Base-by-base conservation (phyloP, 1,284 basidiomycete genomes). In the Cryptococcus floricola region DNA sequence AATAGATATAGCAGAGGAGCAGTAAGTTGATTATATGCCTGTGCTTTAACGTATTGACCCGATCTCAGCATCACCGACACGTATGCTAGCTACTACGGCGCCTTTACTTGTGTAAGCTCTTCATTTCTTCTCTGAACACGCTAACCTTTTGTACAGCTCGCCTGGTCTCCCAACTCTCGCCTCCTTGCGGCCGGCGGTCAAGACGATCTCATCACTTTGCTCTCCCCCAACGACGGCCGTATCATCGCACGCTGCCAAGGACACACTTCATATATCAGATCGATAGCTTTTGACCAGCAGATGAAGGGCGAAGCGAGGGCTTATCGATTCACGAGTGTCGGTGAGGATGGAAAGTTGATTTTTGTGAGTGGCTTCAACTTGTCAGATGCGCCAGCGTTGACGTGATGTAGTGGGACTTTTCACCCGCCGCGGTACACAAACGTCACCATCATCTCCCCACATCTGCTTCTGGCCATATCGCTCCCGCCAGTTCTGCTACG, bases 161-260 rank as follows among this genome's bases (percentile, higher is more conserved):
- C 89, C 0, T 98, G 94, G 93, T 94, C 91, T 9, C 92, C 93
- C 1, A 94, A 98, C 74, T 90, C 91, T 19, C 85, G 91, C 42
- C 94, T 96, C 68, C 86, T 98, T 37, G 77, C 96, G 53, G 91
- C 90, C 0, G 88, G 88, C n/a, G 88, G 88, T 0, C 86, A 98
- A 80, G 95, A 98, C 71, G 95, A 98, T 69, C 81, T 98, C 12
- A 81, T 97, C 48, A 95, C 93, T 1, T 18, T 49, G 16, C 88
- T 96, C 59, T 91, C 71, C 0, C 89, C 91, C 0, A 88, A 87
- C 81, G 93, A 96, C 70, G 87, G 89, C 67, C 84, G 91, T 9
- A 85, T 98, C 13, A 85, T 98, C n/a, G 95, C 95, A 3, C 83
- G 94, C 49, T 97, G 94, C 78, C 93, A 97, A 76, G 96, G 95